Conservation (phyloP, 176 grass and related monocot genomes). For the Oryza rufipogon region DNA sequence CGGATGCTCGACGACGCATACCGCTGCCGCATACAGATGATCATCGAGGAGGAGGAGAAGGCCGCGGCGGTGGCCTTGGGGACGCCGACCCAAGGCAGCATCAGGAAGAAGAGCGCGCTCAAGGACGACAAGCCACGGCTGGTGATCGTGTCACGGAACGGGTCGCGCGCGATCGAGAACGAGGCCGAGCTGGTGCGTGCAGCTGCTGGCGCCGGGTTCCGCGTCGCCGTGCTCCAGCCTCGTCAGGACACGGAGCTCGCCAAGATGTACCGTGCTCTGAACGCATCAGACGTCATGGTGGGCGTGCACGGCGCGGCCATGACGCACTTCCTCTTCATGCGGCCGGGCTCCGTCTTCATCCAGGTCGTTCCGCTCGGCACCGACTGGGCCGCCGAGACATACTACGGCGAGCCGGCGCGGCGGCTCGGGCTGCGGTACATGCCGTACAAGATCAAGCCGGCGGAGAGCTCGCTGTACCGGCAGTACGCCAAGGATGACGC, state of each 20-base stretch:
- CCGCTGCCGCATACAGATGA: constrained; percentile 40
- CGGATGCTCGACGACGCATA: constrained; percentile 68
- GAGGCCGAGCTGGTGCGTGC: constrained; percentile 42
- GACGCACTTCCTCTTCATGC: constrained; percentile 91
- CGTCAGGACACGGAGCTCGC: constrained; percentile 69
- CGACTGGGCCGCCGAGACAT: constrained; percentile 80
- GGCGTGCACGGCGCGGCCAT: constrained; percentile 81
- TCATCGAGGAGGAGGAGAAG: constrained; percentile 47
- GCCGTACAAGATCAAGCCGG: constrained; percentile 58
- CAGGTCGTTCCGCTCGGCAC: constrained; percentile 77
- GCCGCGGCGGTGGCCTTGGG: background rate
- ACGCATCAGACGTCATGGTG: constrained; percentile 68
- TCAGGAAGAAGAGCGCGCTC: background rate
- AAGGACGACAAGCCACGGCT: constrained; percentile 48
- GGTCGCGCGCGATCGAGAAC: constrained; percentile 72
- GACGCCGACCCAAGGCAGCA: background rate
- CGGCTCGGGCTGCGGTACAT: constrained; percentile 67
- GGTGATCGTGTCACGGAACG: constrained; percentile 66
- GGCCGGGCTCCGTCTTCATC: constrained; percentile 63
- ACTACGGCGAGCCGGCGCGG: constrained; percentile 65
- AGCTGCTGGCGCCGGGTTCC: constrained; percentile 49
- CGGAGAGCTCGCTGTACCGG: constrained; percentile 61
- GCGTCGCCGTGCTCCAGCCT: constrained; percentile 48
- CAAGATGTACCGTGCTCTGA: constrained; percentile 59
- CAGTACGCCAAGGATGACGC: constrained; percentile 53